Evolutionary conservation across 495 filamentous ascomycete genomes (phyloP).

Genomic region (Penicillium simplicissimum): DNA sequence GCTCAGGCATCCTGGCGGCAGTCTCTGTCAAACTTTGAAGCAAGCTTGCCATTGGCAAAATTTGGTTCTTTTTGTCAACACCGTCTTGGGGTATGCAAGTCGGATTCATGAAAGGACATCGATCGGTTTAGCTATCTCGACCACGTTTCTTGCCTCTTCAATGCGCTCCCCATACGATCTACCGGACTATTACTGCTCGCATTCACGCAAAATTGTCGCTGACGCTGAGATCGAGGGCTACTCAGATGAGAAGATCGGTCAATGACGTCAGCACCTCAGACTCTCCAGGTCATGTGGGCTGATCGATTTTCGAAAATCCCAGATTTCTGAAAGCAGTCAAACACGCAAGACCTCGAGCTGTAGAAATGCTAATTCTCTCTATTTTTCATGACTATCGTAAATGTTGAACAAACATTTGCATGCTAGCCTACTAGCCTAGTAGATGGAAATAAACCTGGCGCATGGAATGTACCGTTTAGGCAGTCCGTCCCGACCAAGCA

Average conservation of each 20-base stretch:
- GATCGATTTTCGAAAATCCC: too few relatives aligned
- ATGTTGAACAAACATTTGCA: too few relatives aligned
- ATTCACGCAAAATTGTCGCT: neutral
- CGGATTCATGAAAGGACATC: neutral
- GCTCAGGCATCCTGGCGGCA: neutral
- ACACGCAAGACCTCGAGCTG: too few relatives aligned
- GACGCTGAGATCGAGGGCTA: neutral
- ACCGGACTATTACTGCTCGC: neutral
- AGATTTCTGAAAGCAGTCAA: too few relatives aligned
- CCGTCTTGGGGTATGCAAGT: neutral
- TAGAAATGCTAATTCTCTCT: too few relatives aligned
- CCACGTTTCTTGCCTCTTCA: neutral
- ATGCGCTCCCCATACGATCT: neutral
- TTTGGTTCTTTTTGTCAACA: constrained; percentile 4
- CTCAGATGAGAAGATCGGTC: neutral
- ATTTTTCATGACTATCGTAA: too few relatives aligned
- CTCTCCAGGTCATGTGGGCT: neutral
- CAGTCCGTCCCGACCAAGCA: constrained; percentile 10
- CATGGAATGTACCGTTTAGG: constrained; percentile 8
- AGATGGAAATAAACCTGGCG: neutral
- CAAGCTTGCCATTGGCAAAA: neutral
- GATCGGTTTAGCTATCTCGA: neutral
- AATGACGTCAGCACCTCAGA: constrained; percentile 3
- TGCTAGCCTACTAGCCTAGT: neutral
- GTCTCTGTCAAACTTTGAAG: neutral